Conservation (phyloP, 2,329 filamentous ascomycete species). For the Aspergillus persii region DNA sequence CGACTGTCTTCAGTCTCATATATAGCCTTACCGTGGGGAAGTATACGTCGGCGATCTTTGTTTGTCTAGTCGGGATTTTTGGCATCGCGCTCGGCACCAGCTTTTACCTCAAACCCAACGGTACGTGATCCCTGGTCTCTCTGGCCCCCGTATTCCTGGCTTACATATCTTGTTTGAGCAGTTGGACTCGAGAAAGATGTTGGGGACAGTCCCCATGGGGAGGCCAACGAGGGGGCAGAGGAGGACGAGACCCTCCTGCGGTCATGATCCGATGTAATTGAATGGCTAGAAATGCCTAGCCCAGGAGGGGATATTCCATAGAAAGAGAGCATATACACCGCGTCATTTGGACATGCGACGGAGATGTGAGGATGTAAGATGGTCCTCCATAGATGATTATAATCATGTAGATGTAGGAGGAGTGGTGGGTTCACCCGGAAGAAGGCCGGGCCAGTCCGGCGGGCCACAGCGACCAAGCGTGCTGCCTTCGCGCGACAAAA, state of each 20-base stretch:
- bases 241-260: conserved; percentile 17
- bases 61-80: conserved; percentile 68
- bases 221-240: conserved; percentile 22
- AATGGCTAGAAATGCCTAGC: no score
- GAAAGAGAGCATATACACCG: no score
- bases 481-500: conserved; percentile 11
- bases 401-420: background rate
- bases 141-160: background rate
- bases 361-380: no score
- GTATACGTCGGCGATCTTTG: conserved; percentile 80
- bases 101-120: conserved; percentile 69
- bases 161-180: conserved; percentile 12
- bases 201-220: conserved; percentile 9
- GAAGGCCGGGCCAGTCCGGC: conserved; percentile 10
- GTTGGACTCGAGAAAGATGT: conserved; percentile 17
- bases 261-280: background rate
- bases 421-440: conserved; percentile 13
- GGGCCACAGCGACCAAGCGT: conserved; percentile 11
- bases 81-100: conserved; percentile 63
- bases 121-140: conserved; percentile 52
- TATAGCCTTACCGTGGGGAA: conserved; percentile 77
- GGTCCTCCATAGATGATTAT: no score
- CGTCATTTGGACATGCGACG: no score
- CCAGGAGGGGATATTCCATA: no score
- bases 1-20: conserved; percentile 79